Percentiles rank a stretch among this genome's conserved stretches.
Evolutionary conservation across 257 asterid genomes (phyloP).

Genomic region (Pogostemon cablin): DNA sequence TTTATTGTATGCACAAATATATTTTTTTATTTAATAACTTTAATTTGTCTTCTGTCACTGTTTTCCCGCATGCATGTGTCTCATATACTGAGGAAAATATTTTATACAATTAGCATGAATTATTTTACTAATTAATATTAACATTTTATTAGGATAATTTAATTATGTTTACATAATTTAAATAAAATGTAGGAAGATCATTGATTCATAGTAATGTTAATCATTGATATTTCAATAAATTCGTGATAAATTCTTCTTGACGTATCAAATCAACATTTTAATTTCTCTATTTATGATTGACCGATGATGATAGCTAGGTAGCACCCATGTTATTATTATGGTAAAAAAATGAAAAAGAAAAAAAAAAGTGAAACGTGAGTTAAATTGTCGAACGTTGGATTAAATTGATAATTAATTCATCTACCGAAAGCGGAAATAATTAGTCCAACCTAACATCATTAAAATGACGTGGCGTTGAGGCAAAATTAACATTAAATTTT

Average conservation of each 20-base stretch:
- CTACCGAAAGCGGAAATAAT: conserved; percentile 36
- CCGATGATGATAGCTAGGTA: neutral
- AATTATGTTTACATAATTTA: too few species aligned
- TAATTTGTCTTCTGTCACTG: too few species aligned
- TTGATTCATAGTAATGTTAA: too few species aligned
- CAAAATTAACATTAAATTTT: neutral
- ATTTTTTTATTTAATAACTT: too few species aligned
- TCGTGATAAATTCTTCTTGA: neutral
- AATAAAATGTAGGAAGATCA: too few species aligned
- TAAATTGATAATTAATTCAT: neutral
- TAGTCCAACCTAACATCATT: conserved; percentile 19
- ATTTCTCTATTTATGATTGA: conserved; percentile 24
- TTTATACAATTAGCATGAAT: too few species aligned
- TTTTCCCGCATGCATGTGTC: too few species aligned
- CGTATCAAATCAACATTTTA: conserved; percentile 8
- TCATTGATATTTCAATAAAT: neutral
- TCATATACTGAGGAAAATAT: too few species aligned
- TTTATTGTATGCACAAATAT: too few species aligned
- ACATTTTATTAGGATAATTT: too few species aligned
- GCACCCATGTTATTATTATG: neutral
- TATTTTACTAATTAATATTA: too few species aligned
- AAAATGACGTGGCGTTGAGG: conserved; percentile 1
- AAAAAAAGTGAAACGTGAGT: neutral
- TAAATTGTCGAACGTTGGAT: conserved; percentile 29
- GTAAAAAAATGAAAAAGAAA: neutral